Evolutionary conservation across 179 eudicot genomes (phyloP).

Genomic region (Nepenthes alata): DNA sequence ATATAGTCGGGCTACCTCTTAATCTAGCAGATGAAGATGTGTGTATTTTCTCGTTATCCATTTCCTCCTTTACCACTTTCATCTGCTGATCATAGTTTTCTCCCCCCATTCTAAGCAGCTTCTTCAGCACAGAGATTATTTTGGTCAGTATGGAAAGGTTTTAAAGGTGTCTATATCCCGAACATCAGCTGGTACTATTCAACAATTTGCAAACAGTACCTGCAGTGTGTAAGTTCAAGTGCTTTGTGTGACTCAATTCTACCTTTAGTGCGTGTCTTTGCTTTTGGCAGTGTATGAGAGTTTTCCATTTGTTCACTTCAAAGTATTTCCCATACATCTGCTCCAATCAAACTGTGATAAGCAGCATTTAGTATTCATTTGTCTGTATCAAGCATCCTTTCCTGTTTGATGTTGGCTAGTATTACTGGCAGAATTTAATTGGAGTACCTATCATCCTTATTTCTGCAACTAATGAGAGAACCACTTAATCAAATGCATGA

Average conservation of each 20-base stretch:
- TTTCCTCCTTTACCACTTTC: too few species aligned
- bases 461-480: too few species aligned
- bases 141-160: slow-evolving; percentile 85
- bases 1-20: slow-evolving; percentile 79
- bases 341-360: too few species aligned
- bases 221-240: slow-evolving; percentile 69
- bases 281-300: not conserved
- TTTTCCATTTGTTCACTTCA: not conserved
- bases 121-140: slow-evolving; percentile 65
- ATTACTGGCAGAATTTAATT: too few species aligned
- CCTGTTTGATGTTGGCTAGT: too few species aligned
- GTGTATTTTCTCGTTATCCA: slow-evolving; percentile 10
- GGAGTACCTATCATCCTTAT: too few species aligned
- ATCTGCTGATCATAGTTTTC: not conserved
- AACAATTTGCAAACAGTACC: slow-evolving; percentile 72
- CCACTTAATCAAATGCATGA: too few species aligned
- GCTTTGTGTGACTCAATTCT: not conserved
- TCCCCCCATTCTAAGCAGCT: slow-evolving; percentile 31
- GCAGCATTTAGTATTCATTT: too few species aligned
- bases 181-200: slow-evolving; percentile 79
- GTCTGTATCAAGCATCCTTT: too few species aligned
- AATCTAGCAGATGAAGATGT: slow-evolving; percentile 90
- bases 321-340: too few species aligned
- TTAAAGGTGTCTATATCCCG: slow-evolving; percentile 82
- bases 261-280: not conserved